A percentile compares a stretch with the other conserved stretches of the same genome.
Conservation (phyloP, 495 filamentous ascomycete genomes). For the Talaromyces borbonicus region DNA sequence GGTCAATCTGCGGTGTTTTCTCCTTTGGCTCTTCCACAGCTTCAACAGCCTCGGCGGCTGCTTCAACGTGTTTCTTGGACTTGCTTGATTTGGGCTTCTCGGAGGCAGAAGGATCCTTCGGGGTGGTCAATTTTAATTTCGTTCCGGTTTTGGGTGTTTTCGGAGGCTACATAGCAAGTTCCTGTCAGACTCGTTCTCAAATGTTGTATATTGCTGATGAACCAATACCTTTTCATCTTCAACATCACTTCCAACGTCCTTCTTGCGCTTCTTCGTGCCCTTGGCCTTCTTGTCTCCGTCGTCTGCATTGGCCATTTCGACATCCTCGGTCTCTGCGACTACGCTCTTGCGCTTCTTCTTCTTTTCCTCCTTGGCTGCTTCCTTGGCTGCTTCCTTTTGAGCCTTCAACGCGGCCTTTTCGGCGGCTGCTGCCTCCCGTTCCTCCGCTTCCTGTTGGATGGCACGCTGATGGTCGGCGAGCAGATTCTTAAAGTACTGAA, state of each 20-base stretch:
- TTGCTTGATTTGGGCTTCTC: slow-evolving; percentile 44
- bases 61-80: slow-evolving; percentile 40
- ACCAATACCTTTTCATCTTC: slow-evolving; percentile 53
- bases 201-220: no score
- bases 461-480: slow-evolving; percentile 50
- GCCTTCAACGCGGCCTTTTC: slow-evolving; percentile 52
- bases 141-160: slow-evolving; percentile 53
- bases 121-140: slow-evolving; percentile 44
- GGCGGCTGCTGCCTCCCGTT: slow-evolving; percentile 46
- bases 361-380: slow-evolving; percentile 35
- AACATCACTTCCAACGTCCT: slow-evolving; percentile 52
- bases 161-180: slow-evolving; percentile 26
- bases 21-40: slow-evolving; percentile 41
- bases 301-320: slow-evolving; percentile 65
- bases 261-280: slow-evolving; percentile 58
- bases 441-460: slow-evolving; percentile 51
- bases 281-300: slow-evolving; percentile 45
- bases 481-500: slow-evolving; percentile 69
- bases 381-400: slow-evolving; percentile 47
- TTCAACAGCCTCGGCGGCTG: neutral
- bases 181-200: slow-evolving; percentile 9
- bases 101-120: slow-evolving; percentile 37
- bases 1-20: slow-evolving; percentile 43
- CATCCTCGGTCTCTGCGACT: slow-evolving; percentile 51
- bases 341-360: slow-evolving; percentile 50